These are phyloP conservation scores for Pseudopediastrum boryanum DNA, from an alignment of 139 green algal genomes.

Conservation along the genomic window DNA sequence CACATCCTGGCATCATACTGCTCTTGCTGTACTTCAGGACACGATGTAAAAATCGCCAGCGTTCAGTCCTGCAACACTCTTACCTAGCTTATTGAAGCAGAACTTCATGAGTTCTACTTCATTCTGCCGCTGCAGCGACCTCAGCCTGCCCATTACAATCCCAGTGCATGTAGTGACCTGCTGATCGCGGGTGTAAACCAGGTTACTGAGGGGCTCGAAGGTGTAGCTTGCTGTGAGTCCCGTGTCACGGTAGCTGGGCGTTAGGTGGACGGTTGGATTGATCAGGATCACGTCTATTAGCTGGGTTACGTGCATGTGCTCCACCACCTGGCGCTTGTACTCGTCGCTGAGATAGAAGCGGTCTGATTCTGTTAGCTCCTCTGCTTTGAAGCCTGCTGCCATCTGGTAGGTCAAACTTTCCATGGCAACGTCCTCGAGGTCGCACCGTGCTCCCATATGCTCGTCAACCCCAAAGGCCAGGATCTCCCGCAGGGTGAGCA, in stretches of 20 bases:
- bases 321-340: constrained; percentile 83
- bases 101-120: constrained; percentile 92
- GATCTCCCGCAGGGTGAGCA: constrained; percentile 92
- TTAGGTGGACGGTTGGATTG: constrained; percentile 84
- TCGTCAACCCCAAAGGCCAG: constrained; percentile 74
- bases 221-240: constrained; percentile 86
- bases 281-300: constrained; percentile 94
- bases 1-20: too few species aligned
- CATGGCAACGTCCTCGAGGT: constrained; percentile 89
- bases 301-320: constrained; percentile 85
- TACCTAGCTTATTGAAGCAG: constrained; percentile 89
- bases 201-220: constrained; percentile 92
- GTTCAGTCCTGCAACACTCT: too few species aligned
- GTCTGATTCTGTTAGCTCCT: constrained; percentile 71
- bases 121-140: constrained; percentile 78
- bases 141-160: constrained; percentile 90
- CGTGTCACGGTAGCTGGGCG: constrained; percentile 76
- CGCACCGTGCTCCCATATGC: constrained; percentile 81
- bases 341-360: constrained; percentile 78
- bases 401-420: constrained; percentile 73
- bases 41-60: too few species aligned
- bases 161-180: constrained; percentile 90
- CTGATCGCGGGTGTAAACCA: constrained; percentile 96
- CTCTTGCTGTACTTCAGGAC: too few species aligned
- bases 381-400: constrained; percentile 40